These are phyloP conservation scores for Trypanosoma melophagium DNA, from an alignment of 208 protist genomes.

Conservation along the genomic window DNA sequence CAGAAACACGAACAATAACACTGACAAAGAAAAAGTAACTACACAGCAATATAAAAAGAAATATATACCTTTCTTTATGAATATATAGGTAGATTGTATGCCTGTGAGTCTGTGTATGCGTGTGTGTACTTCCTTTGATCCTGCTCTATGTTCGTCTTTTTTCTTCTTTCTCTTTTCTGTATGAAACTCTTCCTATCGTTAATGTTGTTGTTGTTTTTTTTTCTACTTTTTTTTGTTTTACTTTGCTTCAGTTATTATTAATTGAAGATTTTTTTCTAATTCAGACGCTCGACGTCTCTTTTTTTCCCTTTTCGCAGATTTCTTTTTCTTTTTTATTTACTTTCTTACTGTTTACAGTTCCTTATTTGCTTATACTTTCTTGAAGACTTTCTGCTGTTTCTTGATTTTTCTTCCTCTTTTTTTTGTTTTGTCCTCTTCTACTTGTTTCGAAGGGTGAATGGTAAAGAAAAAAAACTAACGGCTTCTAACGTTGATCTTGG, in stretches of 20 bases:
- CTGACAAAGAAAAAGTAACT: slow-evolving; percentile 3
- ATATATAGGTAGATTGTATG: too few relatives aligned
- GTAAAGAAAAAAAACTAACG: too few relatives aligned
- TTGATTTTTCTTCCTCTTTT: background rate
- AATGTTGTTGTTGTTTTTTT: too few relatives aligned
- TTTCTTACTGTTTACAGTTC: background rate
- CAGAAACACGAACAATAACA: background rate
- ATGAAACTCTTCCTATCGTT: background rate
- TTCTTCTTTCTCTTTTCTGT: background rate
- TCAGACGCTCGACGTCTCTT: too few relatives aligned
- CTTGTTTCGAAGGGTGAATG: too few relatives aligned
- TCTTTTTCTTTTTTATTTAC: slow-evolving; percentile 12
- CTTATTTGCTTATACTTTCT: too few relatives aligned
- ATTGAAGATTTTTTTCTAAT: too few relatives aligned
- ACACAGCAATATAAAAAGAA: slow-evolving; percentile 10
- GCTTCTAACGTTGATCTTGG: too few relatives aligned
- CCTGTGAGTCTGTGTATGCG: background rate
- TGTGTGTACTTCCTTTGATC: background rate
- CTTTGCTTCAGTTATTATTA: too few relatives aligned
- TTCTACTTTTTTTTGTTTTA: too few relatives aligned
- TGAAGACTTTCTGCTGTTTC: too few relatives aligned
- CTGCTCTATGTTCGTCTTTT: background rate
- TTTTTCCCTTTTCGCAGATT: background rate
- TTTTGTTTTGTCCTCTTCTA: background rate
- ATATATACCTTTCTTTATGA: background rate